A percentile compares a stretch with the other conserved stretches of the same genome.
These are phyloP conservation scores for Hydnomerulius pinastri DNA, from an alignment of 768 basidiomycete genomes.

Conservation along the genomic window DNA sequence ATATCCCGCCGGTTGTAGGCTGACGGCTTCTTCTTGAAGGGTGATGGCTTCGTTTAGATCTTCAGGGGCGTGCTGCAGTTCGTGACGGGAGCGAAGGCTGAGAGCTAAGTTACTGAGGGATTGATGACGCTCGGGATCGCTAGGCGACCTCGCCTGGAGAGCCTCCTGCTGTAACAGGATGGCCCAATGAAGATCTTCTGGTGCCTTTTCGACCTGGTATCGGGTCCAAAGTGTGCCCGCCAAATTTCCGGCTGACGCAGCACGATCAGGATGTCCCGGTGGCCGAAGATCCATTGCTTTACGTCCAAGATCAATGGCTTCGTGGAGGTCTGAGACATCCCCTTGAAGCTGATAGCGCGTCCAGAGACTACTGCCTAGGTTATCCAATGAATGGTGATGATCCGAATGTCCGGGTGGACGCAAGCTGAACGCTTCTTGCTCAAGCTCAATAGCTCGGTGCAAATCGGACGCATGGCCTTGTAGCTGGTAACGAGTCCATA, in stretches of 20 bases:
- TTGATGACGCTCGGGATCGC: slow-evolving; percentile 1
- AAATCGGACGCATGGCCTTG: slow-evolving; percentile 8
- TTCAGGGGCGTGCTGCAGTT: not conserved
- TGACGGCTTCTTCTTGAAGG: slow-evolving; percentile 6
- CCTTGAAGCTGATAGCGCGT: not conserved
- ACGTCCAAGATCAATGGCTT: not conserved
- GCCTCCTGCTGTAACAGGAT: slow-evolving; percentile 2
- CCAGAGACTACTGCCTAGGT: not conserved
- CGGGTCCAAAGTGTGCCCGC: not conserved
- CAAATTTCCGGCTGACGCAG: not conserved
- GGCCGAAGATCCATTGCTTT: not conserved
- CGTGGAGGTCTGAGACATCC: not conserved
- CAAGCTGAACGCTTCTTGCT: slow-evolving; percentile 2
- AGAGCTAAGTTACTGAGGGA: slow-evolving; percentile 16
- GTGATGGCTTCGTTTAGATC: slow-evolving; percentile 22
- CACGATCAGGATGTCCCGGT: not conserved
- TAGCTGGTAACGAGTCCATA: slow-evolving; percentile 5
- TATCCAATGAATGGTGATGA: not conserved
- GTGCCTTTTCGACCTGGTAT: not conserved
- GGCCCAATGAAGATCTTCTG: slow-evolving; percentile 16
- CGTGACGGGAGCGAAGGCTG: slow-evolving; percentile 10
- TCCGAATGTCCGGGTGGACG: slow-evolving; percentile 1
- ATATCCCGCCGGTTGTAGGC: slow-evolving; percentile 11
- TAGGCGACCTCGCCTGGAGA: slow-evolving; percentile 3
- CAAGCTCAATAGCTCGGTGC: slow-evolving; percentile 20